phyloP scores from a whole-genome alignment of 371 early-diverging fungal genomes.

The Apophysomyces trapeziformis region DNA sequence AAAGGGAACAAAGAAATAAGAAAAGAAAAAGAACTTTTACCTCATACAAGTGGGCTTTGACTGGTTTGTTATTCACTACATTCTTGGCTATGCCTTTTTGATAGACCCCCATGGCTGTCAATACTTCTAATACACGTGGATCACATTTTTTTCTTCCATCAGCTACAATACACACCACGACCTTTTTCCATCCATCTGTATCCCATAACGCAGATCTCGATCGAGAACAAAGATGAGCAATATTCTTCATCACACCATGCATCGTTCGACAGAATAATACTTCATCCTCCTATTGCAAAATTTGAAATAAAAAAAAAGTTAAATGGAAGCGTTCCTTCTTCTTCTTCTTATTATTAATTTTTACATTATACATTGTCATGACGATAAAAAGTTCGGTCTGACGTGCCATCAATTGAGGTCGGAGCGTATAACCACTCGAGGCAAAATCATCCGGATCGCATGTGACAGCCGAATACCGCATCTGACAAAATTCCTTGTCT shows the following conservation, averaged over 20 bases:
- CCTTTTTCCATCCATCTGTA: constrained; percentile 80
- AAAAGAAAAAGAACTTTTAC: constrained; percentile 19
- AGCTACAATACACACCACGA: constrained; percentile 83
- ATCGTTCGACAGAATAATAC: constrained; percentile 73
- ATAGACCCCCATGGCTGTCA: constrained; percentile 72
- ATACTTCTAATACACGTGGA: constrained; percentile 55
- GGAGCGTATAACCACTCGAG: constrained; percentile 46
- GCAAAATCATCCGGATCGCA: constrained; percentile 64
- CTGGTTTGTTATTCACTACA: constrained; percentile 60
- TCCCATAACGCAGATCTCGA: constrained; percentile 70
- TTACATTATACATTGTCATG: constrained; percentile 72
- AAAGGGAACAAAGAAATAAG: no score
- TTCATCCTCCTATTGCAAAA: constrained; percentile 55
- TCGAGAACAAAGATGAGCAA: constrained; percentile 73
- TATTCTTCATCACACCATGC: constrained; percentile 81
- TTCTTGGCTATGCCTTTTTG: constrained; percentile 75
- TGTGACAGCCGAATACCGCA: constrained; percentile 77
- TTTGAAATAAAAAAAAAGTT: not conserved
- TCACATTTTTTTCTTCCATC: constrained; percentile 82
- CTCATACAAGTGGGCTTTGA: constrained; percentile 82
- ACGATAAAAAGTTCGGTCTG: constrained; percentile 70
- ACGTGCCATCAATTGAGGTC: constrained; percentile 50
- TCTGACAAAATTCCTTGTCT: constrained; percentile 65
- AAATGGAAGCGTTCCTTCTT: not conserved
- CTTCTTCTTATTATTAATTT: not conserved